A percentile compares a stretch with the other conserved stretches of the same genome.
These are phyloP conservation scores for Silene noctiflora DNA, from an alignment of 179 eudicot genomes.

Conservation along the genomic window DNA sequence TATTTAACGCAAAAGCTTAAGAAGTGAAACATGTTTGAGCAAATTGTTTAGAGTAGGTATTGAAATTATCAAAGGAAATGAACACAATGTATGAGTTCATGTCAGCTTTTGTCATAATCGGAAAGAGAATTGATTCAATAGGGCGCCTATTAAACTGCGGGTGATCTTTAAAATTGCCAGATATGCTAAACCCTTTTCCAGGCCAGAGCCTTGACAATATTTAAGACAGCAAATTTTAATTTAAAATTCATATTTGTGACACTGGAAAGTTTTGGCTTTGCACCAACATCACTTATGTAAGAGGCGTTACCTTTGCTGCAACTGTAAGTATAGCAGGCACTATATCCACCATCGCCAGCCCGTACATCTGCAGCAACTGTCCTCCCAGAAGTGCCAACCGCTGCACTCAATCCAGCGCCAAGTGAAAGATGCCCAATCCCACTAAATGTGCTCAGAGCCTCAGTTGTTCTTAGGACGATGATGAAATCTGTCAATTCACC, in stretches of 20 bases:
- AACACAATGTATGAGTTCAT: too few relatives aligned
- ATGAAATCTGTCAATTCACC: constrained; percentile 68
- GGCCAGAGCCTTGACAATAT: too few relatives aligned
- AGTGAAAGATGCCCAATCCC: constrained; percentile 54
- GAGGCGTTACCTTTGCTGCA: constrained; percentile 62
- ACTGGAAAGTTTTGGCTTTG: too few relatives aligned
- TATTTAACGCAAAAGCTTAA: not conserved
- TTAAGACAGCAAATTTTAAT: too few relatives aligned
- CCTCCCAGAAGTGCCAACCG: constrained; percentile 65
- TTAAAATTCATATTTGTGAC: too few relatives aligned
- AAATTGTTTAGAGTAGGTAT: too few relatives aligned
- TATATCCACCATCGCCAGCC: constrained; percentile 62
- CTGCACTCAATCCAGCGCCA: constrained; percentile 76
- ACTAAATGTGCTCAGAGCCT: constrained; percentile 62
- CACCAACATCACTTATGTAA: not conserved
- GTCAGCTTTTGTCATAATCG: too few relatives aligned
- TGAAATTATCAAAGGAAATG: too few relatives aligned
- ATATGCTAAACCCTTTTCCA: too few relatives aligned
- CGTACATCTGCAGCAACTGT: constrained; percentile 61
- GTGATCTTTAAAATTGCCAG: too few relatives aligned
- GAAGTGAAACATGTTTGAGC: not conserved
- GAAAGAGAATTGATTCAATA: too few relatives aligned
- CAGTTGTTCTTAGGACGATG: constrained; percentile 53
- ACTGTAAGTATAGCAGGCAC: constrained; percentile 74
- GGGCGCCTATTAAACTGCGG: too few relatives aligned